Percentiles rank a stretch among this genome's conserved stretches.
Evolutionary conservation across 148 eudicot genomes (phyloP).

Genomic region (Chenopodium album): DNA sequence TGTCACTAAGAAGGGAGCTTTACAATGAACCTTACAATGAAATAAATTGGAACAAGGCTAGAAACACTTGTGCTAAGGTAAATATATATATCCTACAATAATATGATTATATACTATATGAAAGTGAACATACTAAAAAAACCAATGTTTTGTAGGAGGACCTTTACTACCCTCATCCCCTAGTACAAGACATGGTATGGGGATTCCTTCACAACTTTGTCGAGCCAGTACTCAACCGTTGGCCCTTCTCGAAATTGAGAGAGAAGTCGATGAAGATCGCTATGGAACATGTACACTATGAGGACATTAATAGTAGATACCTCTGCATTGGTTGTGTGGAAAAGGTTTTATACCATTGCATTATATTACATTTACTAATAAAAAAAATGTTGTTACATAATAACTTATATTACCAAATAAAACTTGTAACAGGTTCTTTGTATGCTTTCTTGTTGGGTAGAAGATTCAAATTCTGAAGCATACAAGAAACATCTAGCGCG

Average conservation of each 20-base stretch:
- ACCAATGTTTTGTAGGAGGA: conserved; percentile 38
- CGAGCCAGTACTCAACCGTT: conserved; percentile 38
- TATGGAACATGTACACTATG: conserved; percentile 53
- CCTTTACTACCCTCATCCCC: conserved; percentile 53
- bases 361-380: too few species aligned
- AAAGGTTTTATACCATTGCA: conserved; percentile 29
- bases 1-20: conserved; percentile 47
- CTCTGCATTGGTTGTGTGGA: conserved; percentile 55
- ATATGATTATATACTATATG: not conserved
- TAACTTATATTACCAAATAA: not conserved
- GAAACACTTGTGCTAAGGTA: conserved; percentile 63
- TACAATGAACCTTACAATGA: conserved; percentile 39
- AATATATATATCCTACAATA: not conserved
- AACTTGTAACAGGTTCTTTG: conserved; percentile 39
- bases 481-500: conserved; percentile 61
- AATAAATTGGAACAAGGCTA: conserved; percentile 52
- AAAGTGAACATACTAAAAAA: not conserved
- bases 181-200: conserved; percentile 54
- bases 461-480: conserved; percentile 64
- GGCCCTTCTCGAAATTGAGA: conserved; percentile 47
- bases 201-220: conserved; percentile 43
- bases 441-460: conserved; percentile 68
- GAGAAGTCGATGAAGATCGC: conserved; percentile 42
- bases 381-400: too few species aligned
- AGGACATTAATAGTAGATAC: conserved; percentile 49